A percentile compares a stretch with the other conserved stretches of the same genome.
phyloP scores from a whole-genome alignment of 495 filamentous ascomycete species.

The Penicillium pancosmium region DNA sequence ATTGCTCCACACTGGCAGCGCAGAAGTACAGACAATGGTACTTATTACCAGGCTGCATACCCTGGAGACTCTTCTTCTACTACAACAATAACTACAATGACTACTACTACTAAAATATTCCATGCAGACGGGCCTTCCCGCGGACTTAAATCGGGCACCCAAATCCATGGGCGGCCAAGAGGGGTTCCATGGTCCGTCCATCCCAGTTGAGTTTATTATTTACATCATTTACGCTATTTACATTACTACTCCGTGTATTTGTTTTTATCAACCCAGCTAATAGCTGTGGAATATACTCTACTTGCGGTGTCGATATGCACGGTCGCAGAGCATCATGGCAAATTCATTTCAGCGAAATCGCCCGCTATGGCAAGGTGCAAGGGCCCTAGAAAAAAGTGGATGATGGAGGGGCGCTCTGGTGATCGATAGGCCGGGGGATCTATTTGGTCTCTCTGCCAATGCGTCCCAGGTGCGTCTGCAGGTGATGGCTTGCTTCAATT shows the following conservation, averaged over 20 bases:
- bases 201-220: not conserved
- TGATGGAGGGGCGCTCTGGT: slow-evolving; percentile 26
- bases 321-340: slow-evolving; percentile 1
- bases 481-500: not conserved
- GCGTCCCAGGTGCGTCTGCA: not conserved
- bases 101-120: not conserved
- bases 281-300: not conserved
- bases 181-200: slow-evolving; percentile 9
- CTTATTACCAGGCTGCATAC: not conserved
- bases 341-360: no score
- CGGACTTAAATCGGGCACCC: slow-evolving; percentile 24
- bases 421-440: slow-evolving; percentile 24
- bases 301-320: slow-evolving; percentile 15
- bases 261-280: no score
- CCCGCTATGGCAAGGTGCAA: not conserved
- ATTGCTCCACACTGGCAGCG: not conserved
- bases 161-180: slow-evolving; percentile 17
- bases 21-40: not conserved
- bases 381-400: not conserved
- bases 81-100: not conserved
- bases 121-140: slow-evolving; percentile 25
- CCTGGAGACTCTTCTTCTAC: not conserved
- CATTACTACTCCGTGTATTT: no score
- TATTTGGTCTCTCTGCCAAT: not conserved
- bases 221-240: not conserved